Base-by-base conservation (phyloP, 306 rosid genomes). In the Oxytropis ochrocephala region DNA sequence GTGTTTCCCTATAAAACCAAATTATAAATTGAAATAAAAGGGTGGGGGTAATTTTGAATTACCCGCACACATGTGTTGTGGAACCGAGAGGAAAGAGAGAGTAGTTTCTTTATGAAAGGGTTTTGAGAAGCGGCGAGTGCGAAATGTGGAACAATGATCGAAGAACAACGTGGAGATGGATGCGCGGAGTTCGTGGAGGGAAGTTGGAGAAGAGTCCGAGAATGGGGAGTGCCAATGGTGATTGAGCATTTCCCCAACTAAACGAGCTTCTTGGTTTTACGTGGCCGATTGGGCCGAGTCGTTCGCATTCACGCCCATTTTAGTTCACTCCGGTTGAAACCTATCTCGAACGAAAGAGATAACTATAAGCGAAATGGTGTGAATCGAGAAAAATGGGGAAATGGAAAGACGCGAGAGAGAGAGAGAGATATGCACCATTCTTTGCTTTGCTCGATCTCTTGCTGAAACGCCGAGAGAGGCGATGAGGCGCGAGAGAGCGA, bases 51-150 rank as follows among this genome's bases (percentile, higher is more conserved):
- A n/a, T n/a, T n/a, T n/a, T n/a, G n/a, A 59, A 43, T 44, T 51
- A 88, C 97, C 96, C 87, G 96, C 4, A 41, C 35, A 79, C 86
- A 82, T 44, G 86, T 16, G 39, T 32, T 61, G 4, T 78, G 87
- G 52, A 88, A 86, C 24, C 88, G 75, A 18, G 81, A 66, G 24
- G 81, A 77, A 55, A 85, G 38, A 7, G 87, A 79, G 52, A 82
- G 57, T 4, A 87, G 5, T 65, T 81, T 88, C 48, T 81, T 80
- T 72, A 88, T 46, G 75, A 85, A 6, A 0, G 95, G 89, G 58
- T 84, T 90, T 49, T 79, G 85, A 24, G 85, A 64, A 57, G 92
- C 87, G 66, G 36, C 0, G 82, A 75, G 67, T 77, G 85, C n/a
- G 42, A 2, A 75, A 53, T 5, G 7, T 5, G 79, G 82, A 19